Conservation (phyloP, 73 alveolate genomes). For the Effrenium voratum region DNA sequence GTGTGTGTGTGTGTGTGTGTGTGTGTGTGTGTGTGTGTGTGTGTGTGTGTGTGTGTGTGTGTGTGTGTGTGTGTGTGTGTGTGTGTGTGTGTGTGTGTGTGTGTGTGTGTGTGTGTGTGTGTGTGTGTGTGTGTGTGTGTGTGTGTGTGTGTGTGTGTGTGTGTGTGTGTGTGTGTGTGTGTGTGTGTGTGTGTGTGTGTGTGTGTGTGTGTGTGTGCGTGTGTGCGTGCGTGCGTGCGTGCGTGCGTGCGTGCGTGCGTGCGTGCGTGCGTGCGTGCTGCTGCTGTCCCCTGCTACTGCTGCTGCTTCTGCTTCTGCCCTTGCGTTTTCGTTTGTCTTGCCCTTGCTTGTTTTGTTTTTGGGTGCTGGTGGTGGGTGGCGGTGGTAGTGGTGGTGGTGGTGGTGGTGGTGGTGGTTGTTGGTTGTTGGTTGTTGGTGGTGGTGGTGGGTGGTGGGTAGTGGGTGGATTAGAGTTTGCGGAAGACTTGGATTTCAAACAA, state of each 20-base stretch:
- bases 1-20: neutral
- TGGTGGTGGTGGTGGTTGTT: too few relatives aligned
- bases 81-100: neutral
- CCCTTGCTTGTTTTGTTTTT: too few relatives aligned
- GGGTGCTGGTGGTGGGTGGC: too few relatives aligned
- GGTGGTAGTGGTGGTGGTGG: too few relatives aligned
- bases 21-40: neutral
- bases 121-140: neutral
- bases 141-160: neutral
- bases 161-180: neutral
- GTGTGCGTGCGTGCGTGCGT: neutral
- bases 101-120: neutral
- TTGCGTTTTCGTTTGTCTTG: too few relatives aligned
- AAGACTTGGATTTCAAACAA: too few relatives aligned
- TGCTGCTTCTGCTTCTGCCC: too few relatives aligned
- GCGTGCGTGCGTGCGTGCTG: too few relatives aligned
- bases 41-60: neutral
- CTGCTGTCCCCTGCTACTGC: too few relatives aligned
- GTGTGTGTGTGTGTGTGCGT: neutral
- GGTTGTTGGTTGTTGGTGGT: too few relatives aligned
- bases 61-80: neutral
- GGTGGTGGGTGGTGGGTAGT: too few relatives aligned
- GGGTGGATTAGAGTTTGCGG: too few relatives aligned
- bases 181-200: neutral
- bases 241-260: neutral